Conservation (phyloP, 208 protist genomes). For the Acanthamoeba quina region DNA sequence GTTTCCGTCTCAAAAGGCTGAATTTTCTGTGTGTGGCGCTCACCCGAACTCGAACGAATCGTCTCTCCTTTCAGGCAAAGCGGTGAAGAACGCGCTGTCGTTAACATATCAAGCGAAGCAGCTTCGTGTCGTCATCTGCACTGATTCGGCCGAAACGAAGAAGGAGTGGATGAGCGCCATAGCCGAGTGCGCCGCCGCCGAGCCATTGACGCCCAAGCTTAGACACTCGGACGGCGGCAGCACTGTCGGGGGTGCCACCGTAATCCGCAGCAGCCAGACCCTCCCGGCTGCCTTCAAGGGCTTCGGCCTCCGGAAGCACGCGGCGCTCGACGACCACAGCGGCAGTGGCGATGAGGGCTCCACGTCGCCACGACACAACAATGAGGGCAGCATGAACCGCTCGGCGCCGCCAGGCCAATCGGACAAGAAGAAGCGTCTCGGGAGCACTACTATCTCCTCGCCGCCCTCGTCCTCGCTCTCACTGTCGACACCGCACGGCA, state of each 20-base stretch:
- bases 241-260: background rate
- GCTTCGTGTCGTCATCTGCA: constrained; percentile 53
- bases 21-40: background rate
- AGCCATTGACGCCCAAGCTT: background rate
- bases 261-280: background rate
- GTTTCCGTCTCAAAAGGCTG: background rate
- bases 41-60: background rate
- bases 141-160: constrained; percentile 11
- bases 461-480: background rate
- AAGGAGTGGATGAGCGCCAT: constrained; percentile 40
- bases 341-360: background rate
- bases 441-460: background rate
- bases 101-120: constrained; percentile 39
- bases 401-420: background rate
- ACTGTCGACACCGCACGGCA: background rate
- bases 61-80: background rate
- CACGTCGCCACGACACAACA: background rate
- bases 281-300: background rate
- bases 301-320: background rate
- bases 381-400: background rate
- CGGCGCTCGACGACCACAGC: background rate
- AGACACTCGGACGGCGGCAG: background rate
- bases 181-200: background rate
- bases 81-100: constrained; percentile 41
- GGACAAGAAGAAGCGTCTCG: background rate